These are phyloP conservation scores for Phytopythium helicoides DNA, from an alignment of 352 stramenopile genomes.

Conservation along the genomic window DNA sequence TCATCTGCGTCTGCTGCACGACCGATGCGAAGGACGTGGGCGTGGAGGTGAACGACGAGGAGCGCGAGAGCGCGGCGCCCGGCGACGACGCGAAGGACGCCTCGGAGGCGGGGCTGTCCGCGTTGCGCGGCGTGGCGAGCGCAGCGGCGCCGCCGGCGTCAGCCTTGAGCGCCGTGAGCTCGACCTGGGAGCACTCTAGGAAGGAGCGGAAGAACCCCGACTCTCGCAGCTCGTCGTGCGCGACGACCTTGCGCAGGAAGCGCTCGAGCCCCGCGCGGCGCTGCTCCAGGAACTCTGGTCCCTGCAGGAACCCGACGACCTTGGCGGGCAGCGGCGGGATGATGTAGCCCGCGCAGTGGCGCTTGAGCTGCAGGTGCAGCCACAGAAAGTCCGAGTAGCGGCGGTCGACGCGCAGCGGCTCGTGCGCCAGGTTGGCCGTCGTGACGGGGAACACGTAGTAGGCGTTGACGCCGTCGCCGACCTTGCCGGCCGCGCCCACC, in stretches of 20 bases:
- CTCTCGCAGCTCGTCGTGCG: conserved; percentile 73
- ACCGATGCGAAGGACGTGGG: conserved; percentile 39
- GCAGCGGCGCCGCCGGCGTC: conserved; percentile 13
- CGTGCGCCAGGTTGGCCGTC: conserved; percentile 40
- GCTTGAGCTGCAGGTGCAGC: conserved; percentile 59
- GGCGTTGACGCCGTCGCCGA: conserved; percentile 82
- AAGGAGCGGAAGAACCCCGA: conserved; percentile 71
- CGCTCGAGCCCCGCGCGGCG: conserved; percentile 72
- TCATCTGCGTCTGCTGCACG: conserved; percentile 61
- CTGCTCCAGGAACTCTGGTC: conserved; percentile 78
- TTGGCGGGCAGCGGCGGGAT: conserved; percentile 80
- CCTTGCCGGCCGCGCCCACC: conserved; percentile 67
- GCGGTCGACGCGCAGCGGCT: conserved; percentile 55
- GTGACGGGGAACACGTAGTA: conserved; percentile 84
- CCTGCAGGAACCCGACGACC: conserved; percentile 71
- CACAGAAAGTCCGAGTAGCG: conserved; percentile 87
- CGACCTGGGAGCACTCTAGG: conserved; percentile 70
- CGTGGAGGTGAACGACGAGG: conserved; percentile 27
- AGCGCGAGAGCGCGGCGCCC: not conserved
- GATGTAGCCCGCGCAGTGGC: conserved; percentile 77
- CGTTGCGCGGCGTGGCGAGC: conserved; percentile 14
- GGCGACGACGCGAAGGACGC: conserved; percentile 5
- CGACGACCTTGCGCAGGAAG: conserved; percentile 75
- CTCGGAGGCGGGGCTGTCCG: conserved; percentile 15
- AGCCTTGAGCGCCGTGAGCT: conserved; percentile 69